phyloP scores from a whole-genome alignment of 2,329 filamentous ascomycete genomes.

The Penicillium sp. region DNA sequence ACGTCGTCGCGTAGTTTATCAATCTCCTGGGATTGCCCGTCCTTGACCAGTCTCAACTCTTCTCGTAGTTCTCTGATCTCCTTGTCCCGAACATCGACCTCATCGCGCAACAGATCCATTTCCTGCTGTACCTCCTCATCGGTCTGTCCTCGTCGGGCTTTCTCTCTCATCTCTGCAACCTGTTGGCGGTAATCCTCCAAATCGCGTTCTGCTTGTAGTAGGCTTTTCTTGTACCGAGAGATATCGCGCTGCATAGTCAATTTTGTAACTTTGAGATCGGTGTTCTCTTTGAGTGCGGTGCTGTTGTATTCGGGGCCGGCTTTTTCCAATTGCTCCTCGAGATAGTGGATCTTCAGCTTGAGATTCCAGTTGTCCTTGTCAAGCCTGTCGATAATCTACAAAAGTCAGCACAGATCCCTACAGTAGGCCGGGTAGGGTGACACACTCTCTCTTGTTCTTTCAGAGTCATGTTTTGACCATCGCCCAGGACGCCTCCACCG shows the following conservation, averaged over 20 bases:
- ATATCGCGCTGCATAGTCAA: slow-evolving; percentile 88
- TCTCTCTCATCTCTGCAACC: slow-evolving; percentile 78
- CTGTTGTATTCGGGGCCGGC: slow-evolving; percentile 88
- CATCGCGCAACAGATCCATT: slow-evolving; percentile 52
- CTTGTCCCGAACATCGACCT: slow-evolving; percentile 50
- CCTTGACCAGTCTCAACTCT: slow-evolving; percentile 58
- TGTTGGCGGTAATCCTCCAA: slow-evolving; percentile 81
- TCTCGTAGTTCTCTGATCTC: slow-evolving; percentile 46
- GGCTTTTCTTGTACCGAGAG: slow-evolving; percentile 78
- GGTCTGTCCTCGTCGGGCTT: slow-evolving; percentile 71
- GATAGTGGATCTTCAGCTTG: slow-evolving; percentile 94
- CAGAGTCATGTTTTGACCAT: slow-evolving; percentile 78
- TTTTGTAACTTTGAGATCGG: slow-evolving; percentile 90
- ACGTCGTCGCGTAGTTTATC: slow-evolving; percentile 72
- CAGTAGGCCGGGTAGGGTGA: background rate
- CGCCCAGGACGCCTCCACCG: slow-evolving; percentile 69
- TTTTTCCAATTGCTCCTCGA: slow-evolving; percentile 86
- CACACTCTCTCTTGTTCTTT: slow-evolving; percentile 87
- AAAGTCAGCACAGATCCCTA: slow-evolving; percentile 10
- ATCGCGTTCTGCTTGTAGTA: slow-evolving; percentile 80
- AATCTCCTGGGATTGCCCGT: slow-evolving; percentile 57
- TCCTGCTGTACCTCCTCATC: slow-evolving; percentile 69
- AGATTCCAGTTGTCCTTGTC: slow-evolving; percentile 98
- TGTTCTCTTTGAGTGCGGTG: slow-evolving; percentile 87
- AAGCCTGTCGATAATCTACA: slow-evolving; percentile 78